Base-by-base conservation (phyloP, 805 yeast genomes). In the Yarrowia sp. region DNA sequence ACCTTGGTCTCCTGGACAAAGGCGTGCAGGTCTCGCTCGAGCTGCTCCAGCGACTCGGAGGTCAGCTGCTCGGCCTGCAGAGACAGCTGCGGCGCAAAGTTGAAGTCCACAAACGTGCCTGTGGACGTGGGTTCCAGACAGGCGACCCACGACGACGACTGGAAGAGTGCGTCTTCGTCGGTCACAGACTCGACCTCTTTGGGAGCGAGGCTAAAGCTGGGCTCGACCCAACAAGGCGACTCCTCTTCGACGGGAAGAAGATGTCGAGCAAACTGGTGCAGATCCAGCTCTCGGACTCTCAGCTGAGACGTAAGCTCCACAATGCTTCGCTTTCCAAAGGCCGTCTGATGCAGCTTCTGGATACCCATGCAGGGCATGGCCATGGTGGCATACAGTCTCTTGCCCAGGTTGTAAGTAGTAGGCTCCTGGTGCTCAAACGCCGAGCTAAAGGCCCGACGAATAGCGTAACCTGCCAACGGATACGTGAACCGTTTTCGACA, bases 81-180 rank as follows among this genome's bases (percentile, higher is more conserved):
- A n/a, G 41, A 43, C 10, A 41, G 51, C 82, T 79, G 52, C 81
- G 70, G 21, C 17, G 74, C 70, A 24, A 86, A 67, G 40, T 76
- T 77, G 70, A 89, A 87, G 68, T 87, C 91, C 44, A 85, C 85
- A 66, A 78, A 78, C 48, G 86, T 49, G 41, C 68, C 68, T 12
- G 59, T 35, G 17, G 38, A 19, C 2, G 49, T 32, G 22, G 63
- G 63, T 9, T 58, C 63, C 21, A 58, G 22, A 6, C 51, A 54
- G 5, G 61, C 61, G 19, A 54, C 61, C 61, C 61, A 54, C 17
- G 24, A 16, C 4, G 58, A 51, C 2, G 58, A 51, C 41, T 51
- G 22, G n/a, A 33, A 33, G 10, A 51, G 41, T 10, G 43, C 5
- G 28, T 22, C 21, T 22, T 51, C 58, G 9, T 33, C 58, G 10